Conservation (phyloP, 192 early-diverging fungal genomes). For the Phycomyces nitens region DNA sequence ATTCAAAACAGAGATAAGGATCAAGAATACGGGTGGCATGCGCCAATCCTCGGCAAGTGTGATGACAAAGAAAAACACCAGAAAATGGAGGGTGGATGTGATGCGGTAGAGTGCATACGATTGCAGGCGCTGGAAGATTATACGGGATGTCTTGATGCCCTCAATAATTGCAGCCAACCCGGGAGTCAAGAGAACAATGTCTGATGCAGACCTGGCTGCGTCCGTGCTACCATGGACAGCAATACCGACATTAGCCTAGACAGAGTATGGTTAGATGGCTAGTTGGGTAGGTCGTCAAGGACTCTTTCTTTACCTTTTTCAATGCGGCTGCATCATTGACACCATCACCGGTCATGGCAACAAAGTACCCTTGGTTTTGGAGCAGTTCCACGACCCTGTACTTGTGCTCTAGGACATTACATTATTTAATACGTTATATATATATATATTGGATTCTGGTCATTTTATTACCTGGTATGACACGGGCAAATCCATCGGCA, state of each 20-base stretch:
- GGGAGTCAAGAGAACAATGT: conserved; percentile 66
- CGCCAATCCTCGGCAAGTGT: conserved; percentile 61
- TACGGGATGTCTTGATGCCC: conserved; percentile 64
- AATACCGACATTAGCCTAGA: conserved; percentile 68
- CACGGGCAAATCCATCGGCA: conserved; percentile 75
- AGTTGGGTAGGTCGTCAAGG: too few relatives aligned
- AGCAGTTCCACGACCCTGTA: conserved; percentile 69
- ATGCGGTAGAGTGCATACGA: conserved; percentile 73
- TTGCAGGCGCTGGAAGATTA: conserved; percentile 75
- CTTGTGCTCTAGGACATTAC: conserved; percentile 78
- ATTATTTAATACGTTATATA: neutral
- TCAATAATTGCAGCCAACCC: conserved; percentile 75
- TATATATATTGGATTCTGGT: too few relatives aligned
- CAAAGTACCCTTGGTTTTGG: conserved; percentile 55
- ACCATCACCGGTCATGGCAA: conserved; percentile 80
- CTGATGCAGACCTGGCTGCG: conserved; percentile 71
- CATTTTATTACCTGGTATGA: conserved; percentile 53
- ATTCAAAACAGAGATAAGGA: conserved; percentile 70
- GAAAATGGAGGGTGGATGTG: conserved; percentile 74
- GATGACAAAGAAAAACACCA: conserved; percentile 76
- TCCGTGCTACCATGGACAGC: conserved; percentile 76
- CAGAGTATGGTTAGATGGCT: too few relatives aligned
- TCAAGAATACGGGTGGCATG: conserved; percentile 58
- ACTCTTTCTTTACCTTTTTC: conserved; percentile 65
- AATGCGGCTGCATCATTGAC: conserved; percentile 82